Percentiles rank a stretch among this genome's conserved stretches.
phyloP scores from a whole-genome alignment of 2,329 filamentous ascomycete species.

The Elsinoe arachidis region DNA sequence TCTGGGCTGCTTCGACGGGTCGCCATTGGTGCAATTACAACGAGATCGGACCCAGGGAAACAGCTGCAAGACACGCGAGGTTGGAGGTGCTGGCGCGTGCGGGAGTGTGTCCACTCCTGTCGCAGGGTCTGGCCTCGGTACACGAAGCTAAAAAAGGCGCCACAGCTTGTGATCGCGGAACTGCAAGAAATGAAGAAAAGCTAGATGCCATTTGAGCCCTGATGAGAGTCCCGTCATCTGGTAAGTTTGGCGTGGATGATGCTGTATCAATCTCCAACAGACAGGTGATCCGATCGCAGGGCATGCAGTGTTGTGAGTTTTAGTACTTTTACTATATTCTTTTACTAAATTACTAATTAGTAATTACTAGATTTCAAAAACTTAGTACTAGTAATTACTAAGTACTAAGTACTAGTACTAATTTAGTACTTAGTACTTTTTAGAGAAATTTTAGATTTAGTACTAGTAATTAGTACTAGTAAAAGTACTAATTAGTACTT shows the following conservation, averaged over 20 bases:
- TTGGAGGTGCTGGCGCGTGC: neutral
- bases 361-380: no score
- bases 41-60: neutral
- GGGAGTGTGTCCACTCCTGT: neutral
- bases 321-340: no score
- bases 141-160: constrained; percentile 2
- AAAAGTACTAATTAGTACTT: no score
- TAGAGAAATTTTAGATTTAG: no score
- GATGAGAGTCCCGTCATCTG: neutral
- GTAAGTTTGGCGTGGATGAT: neutral
- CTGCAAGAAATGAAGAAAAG: neutral
- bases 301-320: no score
- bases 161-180: no score
- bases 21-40: constrained; percentile 7
- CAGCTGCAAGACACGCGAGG: neutral
- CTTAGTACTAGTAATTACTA: no score
- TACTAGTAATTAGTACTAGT: no score
- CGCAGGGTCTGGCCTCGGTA: neutral
- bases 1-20: neutral
- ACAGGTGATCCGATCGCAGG: no score
- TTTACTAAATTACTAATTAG: no score
- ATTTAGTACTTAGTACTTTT: no score
- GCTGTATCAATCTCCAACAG: neutral
- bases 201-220: neutral
- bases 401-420: no score